These are phyloP conservation scores for Lipomyces oligophaga DNA, from an alignment of 805 yeast genomes.

Conservation along the genomic window DNA sequence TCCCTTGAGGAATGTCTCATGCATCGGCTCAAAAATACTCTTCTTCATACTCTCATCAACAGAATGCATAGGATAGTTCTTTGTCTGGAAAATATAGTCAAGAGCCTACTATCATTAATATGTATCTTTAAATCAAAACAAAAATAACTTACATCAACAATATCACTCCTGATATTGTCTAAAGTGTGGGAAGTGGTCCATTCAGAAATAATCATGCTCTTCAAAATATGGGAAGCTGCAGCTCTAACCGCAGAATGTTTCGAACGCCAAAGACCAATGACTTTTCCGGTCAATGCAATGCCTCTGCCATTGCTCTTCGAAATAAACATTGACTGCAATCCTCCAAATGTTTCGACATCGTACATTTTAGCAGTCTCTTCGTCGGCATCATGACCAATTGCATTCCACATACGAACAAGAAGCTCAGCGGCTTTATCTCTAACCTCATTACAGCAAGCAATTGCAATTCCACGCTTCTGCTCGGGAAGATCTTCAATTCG, in stretches of 20 bases:
- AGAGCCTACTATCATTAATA: conserved; percentile 45
- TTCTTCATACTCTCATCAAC: too few species aligned
- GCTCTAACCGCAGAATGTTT: conserved; percentile 56
- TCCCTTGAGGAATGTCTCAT: conserved; percentile 51
- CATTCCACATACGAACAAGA: conserved; percentile 65
- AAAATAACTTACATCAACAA: conserved; percentile 16
- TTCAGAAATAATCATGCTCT: conserved; percentile 70
- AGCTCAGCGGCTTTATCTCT: conserved; percentile 56
- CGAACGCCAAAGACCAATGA: conserved; percentile 67
- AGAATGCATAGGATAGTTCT: too few species aligned
- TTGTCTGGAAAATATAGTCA: conserved; percentile 62
- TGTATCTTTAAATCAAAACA: not conserved
- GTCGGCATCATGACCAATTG: conserved; percentile 60
- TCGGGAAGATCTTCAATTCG: conserved; percentile 66
- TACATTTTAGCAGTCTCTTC: conserved; percentile 55
- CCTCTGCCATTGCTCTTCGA: conserved; percentile 4
- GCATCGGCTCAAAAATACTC: too few species aligned
- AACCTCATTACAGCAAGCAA: conserved; percentile 57
- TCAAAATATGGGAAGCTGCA: conserved; percentile 61
- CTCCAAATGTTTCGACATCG: conserved; percentile 60
- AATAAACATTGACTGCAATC: conserved; percentile 62
- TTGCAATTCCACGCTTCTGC: conserved; percentile 69
- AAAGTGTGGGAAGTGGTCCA: conserved; percentile 44
- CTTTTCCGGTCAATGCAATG: conserved; percentile 45
- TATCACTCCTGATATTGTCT: conserved; percentile 14